Evolutionary conservation across 2,329 filamentous ascomycete genomes (phyloP), one percentile per base, ranked within the genome.

Genomic region (Tolypocladium endophyticum): DNA sequence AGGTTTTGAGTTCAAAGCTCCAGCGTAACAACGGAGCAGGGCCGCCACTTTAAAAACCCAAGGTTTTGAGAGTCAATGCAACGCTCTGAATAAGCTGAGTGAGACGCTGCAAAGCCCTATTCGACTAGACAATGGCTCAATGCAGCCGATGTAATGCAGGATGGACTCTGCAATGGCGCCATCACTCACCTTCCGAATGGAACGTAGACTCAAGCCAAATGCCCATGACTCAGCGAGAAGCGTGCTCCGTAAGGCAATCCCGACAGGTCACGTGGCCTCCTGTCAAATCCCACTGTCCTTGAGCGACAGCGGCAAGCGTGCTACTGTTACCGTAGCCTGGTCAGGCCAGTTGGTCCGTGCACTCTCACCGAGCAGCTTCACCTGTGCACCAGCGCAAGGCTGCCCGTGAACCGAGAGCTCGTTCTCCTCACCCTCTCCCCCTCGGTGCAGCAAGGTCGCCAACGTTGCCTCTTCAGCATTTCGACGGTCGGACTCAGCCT

Each of bases 361-460:
- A 16, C 52, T 25, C 43, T 38, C 23, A n/a, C 41, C 36, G 20
- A 16, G 30, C 28, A 55, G 47, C 28, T 50, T 50, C 53, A 50
- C 23, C 25, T 38, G 56, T 41, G 33, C 55, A 58, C 45, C 47
- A 45, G 20, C 36, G 58, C 58, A 60, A 64, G 62, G 62, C 61
- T 62, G 54, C n/a, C 54, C 50, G 56, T 57, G 38, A 45, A 47
- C 53, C 36, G 16, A 39, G 58, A 63, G 58, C 58, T 62, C 43
- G 30, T 54, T 56, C 39, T 58, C 38, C 35, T 56, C 58, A 45
- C 39, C n/a, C 39, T 30, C 55, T 45, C 3, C 54, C 36, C 23
- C 4, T 45, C 39, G 55, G 38, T 35, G 41, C 52, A 60, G n/a
- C 59, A 25, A 56, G 52, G n/a, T 55, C 52, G 35, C 35, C 56